A percentile compares a stretch with the other conserved stretches of the same genome.
phyloP scores from a whole-genome alignment of 495 filamentous ascomycete genomes.

The Parathielavia hyrcaniae region DNA sequence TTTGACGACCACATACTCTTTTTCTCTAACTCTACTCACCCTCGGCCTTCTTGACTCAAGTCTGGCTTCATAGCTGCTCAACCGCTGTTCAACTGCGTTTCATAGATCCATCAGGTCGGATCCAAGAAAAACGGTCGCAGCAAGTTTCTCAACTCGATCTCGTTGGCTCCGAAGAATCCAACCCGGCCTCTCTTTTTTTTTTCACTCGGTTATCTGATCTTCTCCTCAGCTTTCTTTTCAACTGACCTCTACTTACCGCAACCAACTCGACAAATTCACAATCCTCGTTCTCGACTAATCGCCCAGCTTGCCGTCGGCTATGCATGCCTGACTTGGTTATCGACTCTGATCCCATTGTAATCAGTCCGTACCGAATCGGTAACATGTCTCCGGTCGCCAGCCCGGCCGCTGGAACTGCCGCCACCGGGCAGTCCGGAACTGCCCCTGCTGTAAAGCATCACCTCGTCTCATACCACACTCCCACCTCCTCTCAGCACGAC shows the following conservation, averaged over 20 bases:
- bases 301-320: not conserved
- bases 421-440: conserved; percentile 12
- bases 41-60: not conserved
- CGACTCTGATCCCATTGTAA: conserved; percentile 11
- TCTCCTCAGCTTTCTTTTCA: not conserved
- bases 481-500: not conserved
- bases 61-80: conserved; percentile 1
- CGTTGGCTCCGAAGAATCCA: not conserved
- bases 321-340: not conserved
- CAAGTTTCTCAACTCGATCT: not conserved
- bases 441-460: conserved; percentile 1
- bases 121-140: conserved; percentile 1
- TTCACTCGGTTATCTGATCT: not conserved
- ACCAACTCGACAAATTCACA: not conserved
- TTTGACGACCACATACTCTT: not conserved
- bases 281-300: not conserved
- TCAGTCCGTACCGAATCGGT: not conserved
- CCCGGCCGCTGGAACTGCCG: conserved; percentile 3
- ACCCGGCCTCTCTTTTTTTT: not conserved
- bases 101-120: not conserved
- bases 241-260: not conserved
- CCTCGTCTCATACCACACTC: not conserved
- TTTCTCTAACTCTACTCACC: not conserved
- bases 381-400: conserved; percentile 9
- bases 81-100: not conserved